phyloP scores from a whole-genome alignment of 441 rosid genomes.

The Euphorbia corollata region DNA sequence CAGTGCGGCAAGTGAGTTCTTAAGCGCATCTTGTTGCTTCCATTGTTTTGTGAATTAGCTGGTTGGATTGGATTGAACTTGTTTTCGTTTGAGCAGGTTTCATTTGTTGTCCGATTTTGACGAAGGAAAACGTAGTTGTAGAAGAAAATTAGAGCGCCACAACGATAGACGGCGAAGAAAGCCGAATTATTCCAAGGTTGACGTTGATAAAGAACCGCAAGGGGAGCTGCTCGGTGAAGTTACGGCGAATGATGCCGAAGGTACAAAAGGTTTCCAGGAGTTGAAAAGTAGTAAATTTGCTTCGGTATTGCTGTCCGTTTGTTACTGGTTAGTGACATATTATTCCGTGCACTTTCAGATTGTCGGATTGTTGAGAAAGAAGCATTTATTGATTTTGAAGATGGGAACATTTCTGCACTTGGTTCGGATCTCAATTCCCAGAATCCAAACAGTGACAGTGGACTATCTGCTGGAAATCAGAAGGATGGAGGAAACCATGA shows the following conservation, averaged over 20 bases:
- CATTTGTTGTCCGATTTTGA: slow-evolving; percentile 77
- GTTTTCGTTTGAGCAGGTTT: slow-evolving; percentile 46
- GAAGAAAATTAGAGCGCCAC: slow-evolving; percentile 87
- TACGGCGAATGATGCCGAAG: slow-evolving; percentile 45
- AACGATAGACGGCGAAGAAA: slow-evolving; percentile 74
- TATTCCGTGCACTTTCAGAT: slow-evolving; percentile 27
- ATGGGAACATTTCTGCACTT: slow-evolving; percentile 37
- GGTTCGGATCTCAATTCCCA: slow-evolving; percentile 42
- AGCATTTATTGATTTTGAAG: slow-evolving; percentile 48
- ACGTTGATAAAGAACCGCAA: slow-evolving; percentile 32
- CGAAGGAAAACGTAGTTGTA: slow-evolving; percentile 81
- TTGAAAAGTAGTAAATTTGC: slow-evolving; percentile 8
- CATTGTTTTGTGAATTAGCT: background rate
- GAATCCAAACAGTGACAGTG: slow-evolving; percentile 52
- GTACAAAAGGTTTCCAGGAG: slow-evolving; percentile 44
- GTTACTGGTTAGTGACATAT: background rate
- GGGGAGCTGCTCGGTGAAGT: slow-evolving; percentile 34
- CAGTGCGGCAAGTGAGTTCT: slow-evolving; percentile 92
- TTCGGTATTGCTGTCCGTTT: background rate
- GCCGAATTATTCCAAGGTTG: slow-evolving; percentile 37
- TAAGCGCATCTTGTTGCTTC: background rate
- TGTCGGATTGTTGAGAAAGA: slow-evolving; percentile 53
- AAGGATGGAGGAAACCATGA: slow-evolving; percentile 48
- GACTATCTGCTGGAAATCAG: slow-evolving; percentile 47
- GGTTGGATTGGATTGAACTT: background rate